Evolutionary conservation across 495 filamentous ascomycete genomes (phyloP).

Genomic region (Pyronema domesticum): DNA sequence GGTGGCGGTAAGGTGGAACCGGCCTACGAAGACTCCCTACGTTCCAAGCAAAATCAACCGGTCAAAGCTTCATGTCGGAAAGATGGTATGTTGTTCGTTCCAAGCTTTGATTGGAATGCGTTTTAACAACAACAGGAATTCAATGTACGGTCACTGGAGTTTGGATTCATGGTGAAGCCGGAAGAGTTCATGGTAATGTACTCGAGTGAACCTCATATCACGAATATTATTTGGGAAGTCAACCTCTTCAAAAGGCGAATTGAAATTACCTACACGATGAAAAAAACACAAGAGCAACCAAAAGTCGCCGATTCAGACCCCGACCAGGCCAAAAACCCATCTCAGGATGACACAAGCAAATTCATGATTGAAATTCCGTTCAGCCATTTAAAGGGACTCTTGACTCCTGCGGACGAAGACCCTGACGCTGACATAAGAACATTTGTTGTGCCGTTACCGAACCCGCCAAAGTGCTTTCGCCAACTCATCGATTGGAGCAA

Average conservation of each 20-base stretch:
- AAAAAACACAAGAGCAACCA: constrained; percentile 20
- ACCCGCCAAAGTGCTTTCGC: constrained; percentile 48
- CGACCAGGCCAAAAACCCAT: not conserved
- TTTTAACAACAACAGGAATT: constrained; percentile 17
- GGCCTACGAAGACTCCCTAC: not conserved
- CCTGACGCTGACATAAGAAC: constrained; percentile 22
- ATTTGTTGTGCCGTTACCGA: constrained; percentile 42
- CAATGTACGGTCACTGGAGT: constrained; percentile 27
- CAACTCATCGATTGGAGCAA: constrained; percentile 29
- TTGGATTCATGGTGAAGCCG: constrained; percentile 35
- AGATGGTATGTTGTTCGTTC: not conserved
- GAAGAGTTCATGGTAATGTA: constrained; percentile 35
- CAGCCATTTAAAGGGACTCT: not conserved
- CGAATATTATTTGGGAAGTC: constrained; percentile 23
- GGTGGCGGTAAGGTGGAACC: not conserved
- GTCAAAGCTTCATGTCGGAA: not conserved
- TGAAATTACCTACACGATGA: constrained; percentile 29
- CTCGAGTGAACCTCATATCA: constrained; percentile 8
- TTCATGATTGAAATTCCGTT: constrained; percentile 21
- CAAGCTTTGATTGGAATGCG: not conserved
- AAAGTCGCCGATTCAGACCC: not conserved
- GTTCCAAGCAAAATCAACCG: not conserved
- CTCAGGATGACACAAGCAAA: constrained; percentile 14
- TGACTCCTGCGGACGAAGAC: not conserved
- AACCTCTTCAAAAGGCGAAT: constrained; percentile 31